Conservation (phyloP, 2,329 filamentous ascomycete species). For the Aspergillus sp. region DNA sequence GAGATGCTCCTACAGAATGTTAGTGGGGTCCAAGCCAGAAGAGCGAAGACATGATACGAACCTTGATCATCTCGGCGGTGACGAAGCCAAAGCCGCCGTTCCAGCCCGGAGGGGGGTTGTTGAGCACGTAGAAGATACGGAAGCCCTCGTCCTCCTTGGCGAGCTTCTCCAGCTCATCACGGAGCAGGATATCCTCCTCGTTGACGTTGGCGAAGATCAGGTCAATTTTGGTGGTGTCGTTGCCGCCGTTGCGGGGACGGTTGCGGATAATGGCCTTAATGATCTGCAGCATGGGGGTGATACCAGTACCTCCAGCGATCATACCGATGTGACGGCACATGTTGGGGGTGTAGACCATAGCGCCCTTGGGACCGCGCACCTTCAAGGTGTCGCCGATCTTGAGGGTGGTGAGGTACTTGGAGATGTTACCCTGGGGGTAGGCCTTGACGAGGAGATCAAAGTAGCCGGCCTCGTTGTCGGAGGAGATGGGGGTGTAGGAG, state of each 20-base stretch:
- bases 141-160: constrained; percentile 75
- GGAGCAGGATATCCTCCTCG: constrained; percentile 84
- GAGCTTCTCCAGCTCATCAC: constrained; percentile 83
- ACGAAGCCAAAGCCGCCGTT: constrained; percentile 91
- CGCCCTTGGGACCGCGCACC: constrained; percentile 91
- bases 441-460: constrained; percentile 98
- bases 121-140: constrained; percentile 89
- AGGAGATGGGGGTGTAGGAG: constrained; percentile 89
- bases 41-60: constrained; percentile 37
- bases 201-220: constrained; percentile 98
- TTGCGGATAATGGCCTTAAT: constrained; percentile 85
- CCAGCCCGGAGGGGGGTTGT: constrained; percentile 93
- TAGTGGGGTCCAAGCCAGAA: not conserved
- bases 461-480: constrained; percentile 83
- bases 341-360: constrained; percentile 96
- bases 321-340: constrained; percentile 96
- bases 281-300: constrained; percentile 97
- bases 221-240: constrained; percentile 85
- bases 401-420: constrained; percentile 81
- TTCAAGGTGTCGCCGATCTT: constrained; percentile 83
- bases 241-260: constrained; percentile 60
- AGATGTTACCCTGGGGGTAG: constrained; percentile 97
- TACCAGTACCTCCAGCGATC: constrained; percentile 96
- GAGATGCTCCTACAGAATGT: constrained; percentile 48
- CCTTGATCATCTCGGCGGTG: constrained; percentile 91